Percentiles rank a stretch among this genome's conserved stretches.
Conservation (phyloP, 2,329 filamentous ascomycete species). For the Phialophora chinensis region DNA sequence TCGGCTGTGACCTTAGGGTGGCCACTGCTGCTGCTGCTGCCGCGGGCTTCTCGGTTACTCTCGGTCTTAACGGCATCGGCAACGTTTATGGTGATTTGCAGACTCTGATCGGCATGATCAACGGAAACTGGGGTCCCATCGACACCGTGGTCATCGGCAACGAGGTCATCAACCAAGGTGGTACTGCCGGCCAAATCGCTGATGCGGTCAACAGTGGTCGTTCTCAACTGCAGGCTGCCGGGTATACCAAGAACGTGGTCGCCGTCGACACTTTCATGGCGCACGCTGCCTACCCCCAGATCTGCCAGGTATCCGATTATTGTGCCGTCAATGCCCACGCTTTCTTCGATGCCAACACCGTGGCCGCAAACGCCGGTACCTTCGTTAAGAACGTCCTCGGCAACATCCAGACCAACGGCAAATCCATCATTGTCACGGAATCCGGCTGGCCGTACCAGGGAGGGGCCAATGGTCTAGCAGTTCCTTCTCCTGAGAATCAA, state of each 20-base stretch:
- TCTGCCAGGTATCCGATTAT: slow-evolving; percentile 77
- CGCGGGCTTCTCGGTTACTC: slow-evolving; percentile 73
- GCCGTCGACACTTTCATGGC: slow-evolving; percentile 80
- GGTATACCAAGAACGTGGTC: slow-evolving; percentile 75
- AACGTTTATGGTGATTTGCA: slow-evolving; percentile 63
- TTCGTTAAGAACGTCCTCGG: slow-evolving; percentile 68
- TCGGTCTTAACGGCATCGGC: slow-evolving; percentile 72
- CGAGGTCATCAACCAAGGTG: slow-evolving; percentile 73
- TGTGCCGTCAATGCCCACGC: slow-evolving; percentile 82
- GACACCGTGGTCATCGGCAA: slow-evolving; percentile 80
- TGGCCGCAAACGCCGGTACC: slow-evolving; percentile 65
- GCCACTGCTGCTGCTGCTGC: slow-evolving; percentile 67
- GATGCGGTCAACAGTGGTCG: slow-evolving; percentile 65
- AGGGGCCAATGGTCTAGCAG: slow-evolving; percentile 67
- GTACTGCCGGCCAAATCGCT: slow-evolving; percentile 61
- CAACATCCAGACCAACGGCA: slow-evolving; percentile 54
- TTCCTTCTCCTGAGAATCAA: slow-evolving; percentile 73
- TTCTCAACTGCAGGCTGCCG: slow-evolving; percentile 62
- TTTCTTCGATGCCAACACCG: slow-evolving; percentile 74
- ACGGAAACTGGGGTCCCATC: slow-evolving; percentile 70
- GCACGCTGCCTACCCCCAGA: slow-evolving; percentile 67
- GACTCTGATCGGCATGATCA: slow-evolving; percentile 65
- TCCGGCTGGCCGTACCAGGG: slow-evolving; percentile 82
- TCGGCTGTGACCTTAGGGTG: slow-evolving; percentile 72
- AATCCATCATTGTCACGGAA: slow-evolving; percentile 77